These are phyloP conservation scores for Coriaria nepalensis DNA, from an alignment of 306 rosid genomes.

Conservation along the genomic window DNA sequence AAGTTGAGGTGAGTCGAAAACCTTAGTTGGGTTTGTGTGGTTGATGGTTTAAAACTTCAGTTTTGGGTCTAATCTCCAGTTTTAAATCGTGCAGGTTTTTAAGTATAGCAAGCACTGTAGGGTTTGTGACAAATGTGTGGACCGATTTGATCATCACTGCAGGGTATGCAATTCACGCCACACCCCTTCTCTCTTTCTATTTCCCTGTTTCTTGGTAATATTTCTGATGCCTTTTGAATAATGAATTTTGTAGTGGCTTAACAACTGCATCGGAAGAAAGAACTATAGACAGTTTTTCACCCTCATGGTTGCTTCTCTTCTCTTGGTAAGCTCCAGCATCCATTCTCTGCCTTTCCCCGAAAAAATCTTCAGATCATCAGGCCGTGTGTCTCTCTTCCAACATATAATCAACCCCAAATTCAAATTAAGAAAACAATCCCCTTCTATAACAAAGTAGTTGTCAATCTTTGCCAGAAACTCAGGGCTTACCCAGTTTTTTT, in stretches of 20 bases:
- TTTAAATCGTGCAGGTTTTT: constrained; percentile 50
- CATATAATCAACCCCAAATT: too few relatives aligned
- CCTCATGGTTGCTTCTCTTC: constrained; percentile 86
- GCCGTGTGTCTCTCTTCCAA: too few relatives aligned
- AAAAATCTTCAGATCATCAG: too few relatives aligned
- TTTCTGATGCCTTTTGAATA: too few relatives aligned
- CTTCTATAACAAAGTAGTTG: too few relatives aligned
- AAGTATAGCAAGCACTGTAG: constrained; percentile 96
- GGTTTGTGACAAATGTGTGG: constrained; percentile 96
- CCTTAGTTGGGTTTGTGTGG: not conserved
- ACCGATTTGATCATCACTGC: constrained; percentile 95
- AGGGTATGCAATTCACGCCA: constrained; percentile 38
- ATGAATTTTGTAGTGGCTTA: constrained; percentile 64
- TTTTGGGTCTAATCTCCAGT: too few relatives aligned
- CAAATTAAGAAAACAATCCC: too few relatives aligned
- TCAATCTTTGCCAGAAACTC: too few relatives aligned
- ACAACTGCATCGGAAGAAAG: constrained; percentile 87
- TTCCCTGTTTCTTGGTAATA: too few relatives aligned
- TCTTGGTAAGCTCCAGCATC: constrained; percentile 70
- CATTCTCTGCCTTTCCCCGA: not conserved
- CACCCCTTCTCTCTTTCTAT: constrained; percentile 7
- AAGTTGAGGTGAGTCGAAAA: constrained; percentile 76
- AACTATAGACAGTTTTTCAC: constrained; percentile 84
- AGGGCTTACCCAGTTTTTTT: too few relatives aligned
- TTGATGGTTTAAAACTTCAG: too few relatives aligned